Evolutionary conservation across 2,329 filamentous ascomycete genomes (phyloP), one percentile per base, ranked within the genome.

Genomic region (Penicillium sp.): DNA sequence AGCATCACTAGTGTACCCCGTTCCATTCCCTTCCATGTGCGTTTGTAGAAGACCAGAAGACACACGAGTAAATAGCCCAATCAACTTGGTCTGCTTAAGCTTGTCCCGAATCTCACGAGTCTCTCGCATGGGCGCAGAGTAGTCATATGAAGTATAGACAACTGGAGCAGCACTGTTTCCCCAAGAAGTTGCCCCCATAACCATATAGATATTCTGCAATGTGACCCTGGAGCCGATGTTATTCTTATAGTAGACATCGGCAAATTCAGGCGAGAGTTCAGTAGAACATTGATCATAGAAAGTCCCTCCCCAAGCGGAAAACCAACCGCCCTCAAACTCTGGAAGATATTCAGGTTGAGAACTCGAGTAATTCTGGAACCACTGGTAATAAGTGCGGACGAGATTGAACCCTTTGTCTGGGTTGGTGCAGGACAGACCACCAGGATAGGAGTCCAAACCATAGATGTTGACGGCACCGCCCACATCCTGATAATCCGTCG

Each of bases 171-270:
- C 78, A 45, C 74, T 76, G 51, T 83, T 79, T 8, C 79, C 82
- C 82, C 81, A 84, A 59, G 81, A 83, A 0, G 82, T 84, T 1
- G 81, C 82, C n/a, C 82, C 82, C 62, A 75, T 82, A 0, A 76
- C 75, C 72, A 84, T 83, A 60, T 83, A 84, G 15, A 83, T 57
- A 45, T 74, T 82, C 34, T 81, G 70, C 11, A 82, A 65, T 0
- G 80, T 82, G 2, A 78, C 72, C 23, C 77, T 71, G 52, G 82
- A 80, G 6, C 76, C 82, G 54, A 84, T 77, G 50, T 83, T 79
- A 61, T 83, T 81, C 65, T 83, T 83, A 65, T 83, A 84, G 55
- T 81, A 84, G 1, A 84, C 78, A 67, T 84, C 81, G 1, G 80
- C 76, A 65, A 82, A 84, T 13, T 76, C 76, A 0, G 74, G 70